Evolutionary conservation across 2,329 filamentous ascomycete genomes (phyloP), one percentile per base, ranked within the genome.

Genomic region (Aspergillus pseudoterreus): DNA sequence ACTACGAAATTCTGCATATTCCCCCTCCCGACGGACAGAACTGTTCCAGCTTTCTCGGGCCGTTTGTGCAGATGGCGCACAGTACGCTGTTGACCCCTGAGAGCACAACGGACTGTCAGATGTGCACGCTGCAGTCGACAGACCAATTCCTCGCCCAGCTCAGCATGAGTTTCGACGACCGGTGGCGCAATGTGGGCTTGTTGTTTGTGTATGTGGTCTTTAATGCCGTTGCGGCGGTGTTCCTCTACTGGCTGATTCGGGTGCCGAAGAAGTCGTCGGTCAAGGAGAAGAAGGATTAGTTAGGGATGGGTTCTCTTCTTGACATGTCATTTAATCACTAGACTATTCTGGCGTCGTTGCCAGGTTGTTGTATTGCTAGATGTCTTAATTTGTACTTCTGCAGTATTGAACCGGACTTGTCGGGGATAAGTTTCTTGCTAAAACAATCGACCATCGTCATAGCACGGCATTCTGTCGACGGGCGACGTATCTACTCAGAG

Each of bases 11-110:
- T 5, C 61, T 71, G 35, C 55, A 57, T 14, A 54, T 73, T 17
- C 55, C 59, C 15, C 75, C 83, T 0, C 87, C 87, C 0, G 66
- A 78, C 0, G 82, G 81, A 3, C 75, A 84, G 62, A 87, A 82
- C 0, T 92, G 88, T 61, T 63, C 66, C 0, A 63, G 76, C 0
- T 91, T 90, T 60, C 84, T 87, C 0, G 75, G 73, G 1, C 69
- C 68, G 1, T 91, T 85, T 62, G 75, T 82, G 5, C 52, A 73
- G 0, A 72, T 67, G 0, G 69, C 67, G n/a, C 53, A 69, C 0
- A 87, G 86, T 19, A 19, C 17, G 55, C 71, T 92, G 9, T 71
- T 84, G 4, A 84, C 90, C 60, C 78, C 81, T 0, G 69, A 79
- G 4, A 82, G 80, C 0, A 83, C 74, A 0, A 62, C 66, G 0